Percentiles rank a stretch among this genome's conserved stretches.
Evolutionary conservation across 2,329 filamentous ascomycete genomes (phyloP).

Genomic region (Aspergillus sp.): DNA sequence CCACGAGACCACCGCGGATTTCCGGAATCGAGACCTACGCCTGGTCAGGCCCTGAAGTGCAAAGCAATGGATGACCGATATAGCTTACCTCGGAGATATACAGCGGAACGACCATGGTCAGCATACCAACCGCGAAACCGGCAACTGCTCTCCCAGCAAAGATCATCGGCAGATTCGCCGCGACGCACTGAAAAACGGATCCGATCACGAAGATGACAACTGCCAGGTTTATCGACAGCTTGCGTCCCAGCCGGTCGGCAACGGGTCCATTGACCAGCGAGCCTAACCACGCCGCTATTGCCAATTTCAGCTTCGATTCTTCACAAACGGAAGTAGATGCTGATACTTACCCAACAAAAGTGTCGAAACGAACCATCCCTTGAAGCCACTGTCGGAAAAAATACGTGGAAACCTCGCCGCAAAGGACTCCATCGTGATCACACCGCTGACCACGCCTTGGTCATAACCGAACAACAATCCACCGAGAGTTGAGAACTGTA

Average conservation of each 20-base stretch:
- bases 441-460: conserved; percentile 55
- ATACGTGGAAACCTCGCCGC: conserved; percentile 46
- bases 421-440: conserved; percentile 54
- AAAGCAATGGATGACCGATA: no score
- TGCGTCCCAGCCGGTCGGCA: conserved; percentile 62
- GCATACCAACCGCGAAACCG: conserved; percentile 49
- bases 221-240: conserved; percentile 63
- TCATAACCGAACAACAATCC: conserved; percentile 56
- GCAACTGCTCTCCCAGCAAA: conserved; percentile 53
- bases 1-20: conserved; percentile 44
- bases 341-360: conserved; percentile 46
- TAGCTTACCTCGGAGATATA: conserved; percentile 50
- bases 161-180: conserved; percentile 46
- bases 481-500: conserved; percentile 47
- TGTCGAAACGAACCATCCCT: conserved; percentile 59
- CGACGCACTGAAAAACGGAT: conserved; percentile 57
- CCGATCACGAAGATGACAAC: conserved; percentile 63
- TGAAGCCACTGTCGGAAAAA: conserved; percentile 51
- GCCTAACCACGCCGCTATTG: conserved; percentile 53
- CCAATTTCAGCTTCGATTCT: conserved; percentile 6
- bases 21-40: conserved; percentile 35
- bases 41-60: no score
- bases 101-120: conserved; percentile 56
- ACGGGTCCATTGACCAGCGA: conserved; percentile 44
- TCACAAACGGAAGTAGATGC: neutral